A percentile compares a stretch with the other conserved stretches of the same genome.
Conservation (phyloP, 164 flowering plant genomes). For the Akebia trifoliata region DNA sequence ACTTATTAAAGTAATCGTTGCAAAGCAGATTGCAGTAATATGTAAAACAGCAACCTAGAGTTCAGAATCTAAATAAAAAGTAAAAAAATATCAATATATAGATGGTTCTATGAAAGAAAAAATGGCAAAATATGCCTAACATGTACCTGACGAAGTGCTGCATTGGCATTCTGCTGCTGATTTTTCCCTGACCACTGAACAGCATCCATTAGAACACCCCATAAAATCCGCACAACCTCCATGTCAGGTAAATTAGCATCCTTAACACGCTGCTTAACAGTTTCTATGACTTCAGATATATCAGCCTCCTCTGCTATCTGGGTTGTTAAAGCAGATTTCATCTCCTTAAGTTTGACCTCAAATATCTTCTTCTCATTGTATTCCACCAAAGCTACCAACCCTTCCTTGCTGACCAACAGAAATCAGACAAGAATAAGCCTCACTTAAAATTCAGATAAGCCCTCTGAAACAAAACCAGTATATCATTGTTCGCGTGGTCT, state of each 20-base stretch:
- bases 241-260: slow-evolving; percentile 90
- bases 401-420: slow-evolving; percentile 58
- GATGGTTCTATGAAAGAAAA: neutral
- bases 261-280: slow-evolving; percentile 74
- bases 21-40: no score
- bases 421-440: neutral
- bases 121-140: neutral
- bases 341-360: slow-evolving; percentile 91
- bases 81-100: no score
- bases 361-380: slow-evolving; percentile 93
- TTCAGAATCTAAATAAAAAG: no score
- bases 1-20: no score
- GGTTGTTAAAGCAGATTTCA: slow-evolving; percentile 78
- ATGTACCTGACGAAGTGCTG: slow-evolving; percentile 83
- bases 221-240: slow-evolving; percentile 79
- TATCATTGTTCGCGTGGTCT: no score
- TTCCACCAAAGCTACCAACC: slow-evolving; percentile 62
- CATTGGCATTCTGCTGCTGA: slow-evolving; percentile 97
- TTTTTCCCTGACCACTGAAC: slow-evolving; percentile 99
- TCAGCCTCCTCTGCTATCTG: slow-evolving; percentile 89
- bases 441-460: neutral
- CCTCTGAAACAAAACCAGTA: no score
- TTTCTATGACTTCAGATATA: slow-evolving; percentile 77
- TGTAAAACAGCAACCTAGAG: neutral
- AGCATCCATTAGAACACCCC: slow-evolving; percentile 98